Evolutionary conservation across 352 stramenopile species (phyloP), one percentile per base, ranked within the genome.

Genomic region (Plasmopara halstedii): DNA sequence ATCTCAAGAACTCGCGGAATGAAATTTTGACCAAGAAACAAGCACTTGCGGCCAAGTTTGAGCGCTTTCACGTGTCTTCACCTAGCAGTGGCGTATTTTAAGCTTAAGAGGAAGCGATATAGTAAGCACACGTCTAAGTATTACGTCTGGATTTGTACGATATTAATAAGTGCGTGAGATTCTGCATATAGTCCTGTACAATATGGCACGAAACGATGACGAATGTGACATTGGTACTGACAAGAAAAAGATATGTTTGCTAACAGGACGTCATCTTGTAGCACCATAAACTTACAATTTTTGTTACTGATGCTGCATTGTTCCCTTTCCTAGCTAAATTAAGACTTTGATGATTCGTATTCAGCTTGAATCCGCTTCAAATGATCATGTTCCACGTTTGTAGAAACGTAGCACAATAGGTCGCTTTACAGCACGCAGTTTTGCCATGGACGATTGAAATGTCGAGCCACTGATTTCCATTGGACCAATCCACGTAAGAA

Each of bases 11-110:
- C 61, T 88, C 83, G 11, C 62, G 80, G 33, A 76, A 91, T 46
- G 78, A 91, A 52, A 94, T 94, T 47, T 47, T 94, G 11, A 94
- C 83, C 53, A 92, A 91, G 67, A 94, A 94, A 53, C 83, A 94
- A 58, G 77, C 76, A 25, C 64, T 94, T 17, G 82, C 82, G 10
- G 82, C 82, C 29, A 78, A 89, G 60, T 94, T 87, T 41, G 83
- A 94, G 26, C 73, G 76, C 33, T 66, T 85, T 37, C 73, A 83
- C 46, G 31, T 35, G n/a, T 84, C 72, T 35, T 80, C 78, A 8
- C 76, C 69, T 26, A 39, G 43, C 17, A 50, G 53, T 37, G 58
- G 56, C 27, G 87, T 86, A 64, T 86, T 74, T 60, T 80, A 52
- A 72, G 32, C n/a, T n/a, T n/a, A n/a, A n/a, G n/a, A n/a, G n/a